Conservation (phyloP, 2,329 filamentous ascomycete species). For the Aspergillus awamori region DNA sequence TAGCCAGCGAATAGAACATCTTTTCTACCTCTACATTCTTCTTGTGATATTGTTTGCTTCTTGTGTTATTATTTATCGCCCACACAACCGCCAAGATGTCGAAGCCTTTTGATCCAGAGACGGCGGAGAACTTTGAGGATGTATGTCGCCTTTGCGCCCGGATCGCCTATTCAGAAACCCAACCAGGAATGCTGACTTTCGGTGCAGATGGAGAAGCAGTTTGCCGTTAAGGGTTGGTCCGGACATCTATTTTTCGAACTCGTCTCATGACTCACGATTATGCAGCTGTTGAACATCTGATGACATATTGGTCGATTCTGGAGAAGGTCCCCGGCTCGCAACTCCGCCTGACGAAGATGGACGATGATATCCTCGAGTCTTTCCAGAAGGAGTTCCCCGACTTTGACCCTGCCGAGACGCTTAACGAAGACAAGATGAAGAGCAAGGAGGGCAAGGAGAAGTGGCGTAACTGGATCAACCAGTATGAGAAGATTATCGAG, state of each 20-base stretch:
- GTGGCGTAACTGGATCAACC: constrained; percentile 93
- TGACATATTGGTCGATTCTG: constrained; percentile 95
- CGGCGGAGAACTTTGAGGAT: constrained; percentile 71
- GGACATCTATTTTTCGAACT: not conserved
- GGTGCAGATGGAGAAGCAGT: constrained; percentile 93
- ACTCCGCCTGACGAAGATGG: constrained; percentile 87
- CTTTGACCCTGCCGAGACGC: constrained; percentile 77
- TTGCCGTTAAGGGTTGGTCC: constrained; percentile 82
- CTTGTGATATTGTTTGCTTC: constrained; percentile 7
- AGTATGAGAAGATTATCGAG: constrained; percentile 91
- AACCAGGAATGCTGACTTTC: constrained; percentile 28
- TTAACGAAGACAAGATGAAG: constrained; percentile 96
- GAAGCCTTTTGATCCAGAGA: constrained; percentile 57
- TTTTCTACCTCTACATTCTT: not conserved
- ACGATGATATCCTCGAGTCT: constrained; percentile 92
- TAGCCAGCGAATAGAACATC: not conserved
- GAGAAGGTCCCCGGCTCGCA: constrained; percentile 87
- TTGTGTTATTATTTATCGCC: not conserved
- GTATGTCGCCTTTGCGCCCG: constrained; percentile 47
- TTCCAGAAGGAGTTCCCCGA: constrained; percentile 88
- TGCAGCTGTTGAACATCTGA: constrained; percentile 84
- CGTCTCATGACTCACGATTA: constrained; percentile 14
- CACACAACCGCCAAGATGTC: constrained; percentile 35
- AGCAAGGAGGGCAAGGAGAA: constrained; percentile 91
- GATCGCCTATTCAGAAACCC: not conserved